Evolutionary conservation across 1,139 yeast species (phyloP), one percentile per base, ranked within the genome.

Genomic region (Yamadazyma diddensiae): DNA sequence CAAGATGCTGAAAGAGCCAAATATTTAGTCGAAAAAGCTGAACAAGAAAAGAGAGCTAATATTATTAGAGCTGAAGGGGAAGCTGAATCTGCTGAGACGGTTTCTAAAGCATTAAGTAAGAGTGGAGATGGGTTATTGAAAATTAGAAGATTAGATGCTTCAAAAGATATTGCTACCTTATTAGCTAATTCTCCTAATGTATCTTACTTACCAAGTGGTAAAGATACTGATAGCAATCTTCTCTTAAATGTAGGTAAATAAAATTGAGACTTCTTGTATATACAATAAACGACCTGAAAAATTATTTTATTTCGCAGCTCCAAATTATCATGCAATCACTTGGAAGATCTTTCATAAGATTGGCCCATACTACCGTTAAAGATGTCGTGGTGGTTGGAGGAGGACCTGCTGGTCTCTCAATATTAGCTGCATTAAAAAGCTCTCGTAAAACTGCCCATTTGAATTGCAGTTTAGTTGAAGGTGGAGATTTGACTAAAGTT

Each of bases 61-160:
- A 88, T 94, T 50, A 92, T 92, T 45, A 79, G 97, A 50, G 99
- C 99, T 16, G 98, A 94, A 63, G 99, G 98, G 62, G 99, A 94
- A 65, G 98, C 98, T 26, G 98, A 94, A 62, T 87, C 95, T 36
- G 99, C 97, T 6, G 98, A 92, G 42, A 80, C 82, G 39, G 94
- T 94, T 44, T 87, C 97, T 29, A 87, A 82, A 62, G 97, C 98
- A 3, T 75, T 94, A 49, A 79, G 82, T 33, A 88, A 88, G 67
- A 92, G 95, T 21, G 98, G 98, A 57, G 97, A 94, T 55, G 98
- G 98, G 47, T 73, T 94, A 50, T 72, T 94, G 57, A 76, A 86
- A 73, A 88, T 92, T 53, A 80, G 98, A 74, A 77, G 97, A 65
- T 79, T 94, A 50, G 98, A 94, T 58, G 97, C 98, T 2, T 85